phyloP scores from a whole-genome alignment of 2,329 filamentous ascomycete genomes.

The Alternaria gansuensis region DNA sequence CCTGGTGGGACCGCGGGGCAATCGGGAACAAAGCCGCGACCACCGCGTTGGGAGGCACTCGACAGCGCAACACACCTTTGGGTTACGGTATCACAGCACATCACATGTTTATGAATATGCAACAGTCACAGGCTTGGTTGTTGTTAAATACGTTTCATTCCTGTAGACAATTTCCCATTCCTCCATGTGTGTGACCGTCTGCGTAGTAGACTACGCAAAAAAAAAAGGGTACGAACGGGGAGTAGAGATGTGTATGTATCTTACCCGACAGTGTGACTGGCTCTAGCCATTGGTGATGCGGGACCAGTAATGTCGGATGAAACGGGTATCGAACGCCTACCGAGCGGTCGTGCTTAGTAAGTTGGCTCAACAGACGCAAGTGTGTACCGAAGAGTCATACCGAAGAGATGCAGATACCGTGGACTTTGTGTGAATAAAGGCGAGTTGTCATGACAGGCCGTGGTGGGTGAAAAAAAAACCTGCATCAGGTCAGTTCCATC shows the following conservation, averaged over 20 bases:
- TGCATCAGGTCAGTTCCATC: slow-evolving; percentile 21
- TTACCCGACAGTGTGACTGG: slow-evolving; percentile 20
- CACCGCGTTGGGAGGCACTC: not conserved
- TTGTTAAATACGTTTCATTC: not conserved
- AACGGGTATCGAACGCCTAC: slow-evolving; percentile 43
- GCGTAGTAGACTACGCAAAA: not conserved
- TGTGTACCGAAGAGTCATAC: slow-evolving; percentile 34
- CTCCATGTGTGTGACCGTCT: not conserved
- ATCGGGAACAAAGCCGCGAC: slow-evolving; percentile 11
- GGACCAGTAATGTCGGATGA: slow-evolving; percentile 11
- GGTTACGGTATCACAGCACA: not conserved
- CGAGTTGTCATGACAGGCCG: not conserved
- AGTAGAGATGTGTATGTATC: slow-evolving; percentile 1
- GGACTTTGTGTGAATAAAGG: slow-evolving; percentile 29
- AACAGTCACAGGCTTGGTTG: not conserved
- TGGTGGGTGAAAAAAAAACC: slow-evolving; percentile 6
- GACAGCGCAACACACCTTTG: not conserved
- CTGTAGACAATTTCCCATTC: not conserved
- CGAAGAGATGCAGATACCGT: slow-evolving; percentile 31
- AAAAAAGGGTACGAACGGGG: not conserved
- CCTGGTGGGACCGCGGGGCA: slow-evolving; percentile 23
- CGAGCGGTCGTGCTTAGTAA: slow-evolving; percentile 36
- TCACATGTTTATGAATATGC: not conserved
- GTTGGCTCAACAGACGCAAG: slow-evolving; percentile 18
- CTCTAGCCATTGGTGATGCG: not conserved